These are phyloP conservation scores for Chionographis japonica DNA, from an alignment of 106 monocot genomes.

Conservation along the genomic window DNA sequence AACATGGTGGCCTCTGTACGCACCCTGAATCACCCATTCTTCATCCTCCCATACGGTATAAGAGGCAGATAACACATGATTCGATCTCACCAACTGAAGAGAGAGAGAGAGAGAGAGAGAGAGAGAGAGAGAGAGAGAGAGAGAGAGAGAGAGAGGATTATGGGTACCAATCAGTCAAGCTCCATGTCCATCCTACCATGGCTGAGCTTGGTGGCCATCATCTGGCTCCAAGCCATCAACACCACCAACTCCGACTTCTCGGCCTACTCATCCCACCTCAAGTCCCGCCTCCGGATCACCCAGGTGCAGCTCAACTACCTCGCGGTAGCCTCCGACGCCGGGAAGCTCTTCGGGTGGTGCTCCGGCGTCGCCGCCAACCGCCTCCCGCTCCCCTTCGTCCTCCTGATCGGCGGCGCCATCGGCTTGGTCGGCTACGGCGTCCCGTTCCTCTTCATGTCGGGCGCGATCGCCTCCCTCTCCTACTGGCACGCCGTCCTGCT, in stretches of 20 bases:
- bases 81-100: too few relatives aligned
- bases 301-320: constrained; percentile 21
- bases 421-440: constrained; percentile 18
- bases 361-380: constrained; percentile 11
- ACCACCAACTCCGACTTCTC: constrained; percentile 42
- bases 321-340: constrained; percentile 15
- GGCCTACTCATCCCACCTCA: constrained; percentile 36
- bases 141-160: too few relatives aligned
- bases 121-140: too few relatives aligned
- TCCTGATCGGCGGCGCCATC: background rate
- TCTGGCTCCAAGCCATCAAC: constrained; percentile 36
- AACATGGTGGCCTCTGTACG: too few relatives aligned
- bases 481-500: background rate
- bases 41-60: too few relatives aligned
- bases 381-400: constrained; percentile 10
- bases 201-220: constrained; percentile 20
- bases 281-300: constrained; percentile 20
- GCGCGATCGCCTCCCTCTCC: background rate
- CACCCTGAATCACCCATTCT: too few relatives aligned
- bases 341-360: constrained; percentile 15
- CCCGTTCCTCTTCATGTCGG: constrained; percentile 6
- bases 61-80: too few relatives aligned
- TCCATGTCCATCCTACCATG: constrained; percentile 12
- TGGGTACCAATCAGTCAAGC: too few relatives aligned
- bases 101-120: too few relatives aligned